phyloP scores from a whole-genome alignment of 371 early-diverging fungal species.

The Blakeslea trispora region DNA sequence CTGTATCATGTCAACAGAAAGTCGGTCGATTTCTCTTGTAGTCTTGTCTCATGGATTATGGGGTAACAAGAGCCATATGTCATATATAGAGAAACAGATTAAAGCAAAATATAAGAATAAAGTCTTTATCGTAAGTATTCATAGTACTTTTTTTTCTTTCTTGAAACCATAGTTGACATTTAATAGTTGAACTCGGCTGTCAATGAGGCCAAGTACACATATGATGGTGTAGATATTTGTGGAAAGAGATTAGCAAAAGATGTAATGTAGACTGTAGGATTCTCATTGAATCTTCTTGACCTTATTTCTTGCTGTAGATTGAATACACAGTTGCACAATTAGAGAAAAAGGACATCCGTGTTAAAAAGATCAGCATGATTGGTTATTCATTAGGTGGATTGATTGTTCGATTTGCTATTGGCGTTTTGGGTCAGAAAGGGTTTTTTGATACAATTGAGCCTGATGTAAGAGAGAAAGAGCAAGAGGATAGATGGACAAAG shows the following conservation, averaged over 20 bases:
- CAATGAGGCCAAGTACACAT: conserved; percentile 60
- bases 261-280: too few relatives aligned
- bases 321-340: conserved; percentile 16
- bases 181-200: conserved; percentile 52
- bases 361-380: conserved; percentile 65
- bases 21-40: conserved; percentile 27
- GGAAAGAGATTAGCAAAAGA: conserved; percentile 53
- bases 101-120: conserved; percentile 26
- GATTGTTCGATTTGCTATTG: conserved; percentile 72
- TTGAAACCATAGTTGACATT: neutral
- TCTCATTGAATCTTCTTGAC: too few relatives aligned
- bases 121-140: conserved; percentile 35
- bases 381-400: conserved; percentile 87
- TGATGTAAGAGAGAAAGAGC: conserved; percentile 31
- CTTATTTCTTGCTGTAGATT: conserved; percentile 2
- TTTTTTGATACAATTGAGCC: conserved; percentile 60
- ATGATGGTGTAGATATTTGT: conserved; percentile 73
- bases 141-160: neutral
- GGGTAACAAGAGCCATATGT: conserved; percentile 64
- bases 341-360: conserved; percentile 19
- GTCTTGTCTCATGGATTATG: conserved; percentile 70
- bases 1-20: neutral
- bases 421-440: conserved; percentile 59
- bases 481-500: too few relatives aligned
- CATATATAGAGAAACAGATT: conserved; percentile 43